phyloP scores from a whole-genome alignment of 441 rosid genomes.

The Manihot esculenta region DNA sequence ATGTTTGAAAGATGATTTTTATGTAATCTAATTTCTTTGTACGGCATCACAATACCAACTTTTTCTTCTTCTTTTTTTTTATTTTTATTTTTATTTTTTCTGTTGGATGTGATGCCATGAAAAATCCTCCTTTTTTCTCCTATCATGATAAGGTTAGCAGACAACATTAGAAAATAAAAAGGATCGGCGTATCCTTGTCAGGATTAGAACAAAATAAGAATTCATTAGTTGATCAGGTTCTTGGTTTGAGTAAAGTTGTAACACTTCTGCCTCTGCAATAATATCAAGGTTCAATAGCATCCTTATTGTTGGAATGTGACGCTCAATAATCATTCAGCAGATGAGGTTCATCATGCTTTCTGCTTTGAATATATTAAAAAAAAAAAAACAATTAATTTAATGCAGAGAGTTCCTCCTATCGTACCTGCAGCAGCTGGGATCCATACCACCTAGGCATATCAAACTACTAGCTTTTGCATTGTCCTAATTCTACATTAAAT shows the following conservation, averaged over 20 bases:
- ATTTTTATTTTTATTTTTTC: too few species aligned
- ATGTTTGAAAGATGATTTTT: neutral
- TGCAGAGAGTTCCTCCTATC: neutral
- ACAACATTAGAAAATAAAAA: too few species aligned
- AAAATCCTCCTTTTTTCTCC: too few species aligned
- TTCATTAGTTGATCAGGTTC: neutral
- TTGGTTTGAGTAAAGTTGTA: neutral
- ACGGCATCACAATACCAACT: conserved; percentile 1
- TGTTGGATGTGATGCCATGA: too few species aligned
- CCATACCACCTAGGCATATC: neutral
- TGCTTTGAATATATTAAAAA: conserved; percentile 14
- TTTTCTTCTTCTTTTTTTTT: neutral
- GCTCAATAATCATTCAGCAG: neutral
- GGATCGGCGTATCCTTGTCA: neutral
- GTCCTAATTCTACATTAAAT: neutral
- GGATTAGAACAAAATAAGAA: neutral
- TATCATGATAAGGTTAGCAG: too few species aligned
- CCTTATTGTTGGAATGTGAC: neutral
- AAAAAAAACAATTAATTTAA: conserved; percentile 2
- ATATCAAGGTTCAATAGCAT: neutral
- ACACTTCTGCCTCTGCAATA: neutral
- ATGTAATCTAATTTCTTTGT: neutral
- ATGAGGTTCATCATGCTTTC: neutral
- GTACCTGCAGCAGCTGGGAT: neutral
- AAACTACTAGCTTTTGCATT: neutral